These are phyloP conservation scores for Glycine tomentella DNA, from an alignment of 306 rosid genomes.

Conservation along the genomic window DNA sequence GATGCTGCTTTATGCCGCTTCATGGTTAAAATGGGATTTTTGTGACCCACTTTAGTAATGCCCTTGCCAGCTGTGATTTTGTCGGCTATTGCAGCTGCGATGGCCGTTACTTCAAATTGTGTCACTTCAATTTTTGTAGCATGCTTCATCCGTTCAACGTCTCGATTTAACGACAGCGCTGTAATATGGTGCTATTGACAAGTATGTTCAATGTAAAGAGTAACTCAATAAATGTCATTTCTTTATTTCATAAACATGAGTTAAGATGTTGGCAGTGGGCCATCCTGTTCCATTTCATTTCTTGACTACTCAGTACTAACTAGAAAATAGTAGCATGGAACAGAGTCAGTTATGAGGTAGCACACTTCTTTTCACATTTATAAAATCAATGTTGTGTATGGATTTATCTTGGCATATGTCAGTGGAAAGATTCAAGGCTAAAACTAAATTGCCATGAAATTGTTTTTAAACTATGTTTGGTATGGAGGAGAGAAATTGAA, in stretches of 20 bases:
- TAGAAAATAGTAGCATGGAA: background rate
- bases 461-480: background rate
- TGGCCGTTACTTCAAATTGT: background rate
- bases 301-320: background rate
- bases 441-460: conserved; percentile 7
- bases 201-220: background rate
- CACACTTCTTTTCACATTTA: background rate
- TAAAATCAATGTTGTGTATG: background rate
- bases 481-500: background rate
- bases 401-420: conserved; percentile 11
- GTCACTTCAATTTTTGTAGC: background rate
- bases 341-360: background rate
- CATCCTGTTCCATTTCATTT: background rate
- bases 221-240: background rate
- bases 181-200: background rate
- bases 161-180: background rate
- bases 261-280: background rate
- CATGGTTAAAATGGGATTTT: background rate
- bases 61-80: background rate
- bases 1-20: background rate
- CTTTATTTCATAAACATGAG: background rate
- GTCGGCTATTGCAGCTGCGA: background rate
- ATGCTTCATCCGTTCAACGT: background rate
- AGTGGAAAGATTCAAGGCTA: background rate
- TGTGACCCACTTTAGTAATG: background rate